Conservation (phyloP, 164 flowering plant species). For the Liquidambar formosana region DNA sequence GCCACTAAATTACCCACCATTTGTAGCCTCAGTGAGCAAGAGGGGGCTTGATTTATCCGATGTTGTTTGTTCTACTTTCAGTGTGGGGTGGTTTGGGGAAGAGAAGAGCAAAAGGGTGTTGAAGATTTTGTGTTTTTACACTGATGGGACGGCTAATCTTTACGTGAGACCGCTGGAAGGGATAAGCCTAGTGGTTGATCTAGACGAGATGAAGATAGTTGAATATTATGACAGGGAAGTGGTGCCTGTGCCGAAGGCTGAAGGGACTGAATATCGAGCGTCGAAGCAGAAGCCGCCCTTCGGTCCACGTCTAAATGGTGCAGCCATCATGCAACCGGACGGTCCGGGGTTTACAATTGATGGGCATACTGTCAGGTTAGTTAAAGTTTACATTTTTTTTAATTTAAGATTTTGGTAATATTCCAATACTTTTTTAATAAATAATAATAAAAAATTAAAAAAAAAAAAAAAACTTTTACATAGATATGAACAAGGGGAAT, state of each 20-base stretch:
- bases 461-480: not conserved
- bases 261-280: slow-evolving; percentile 48
- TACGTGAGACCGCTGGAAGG: slow-evolving; percentile 58
- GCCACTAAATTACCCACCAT: slow-evolving; percentile 32
- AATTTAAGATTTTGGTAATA: too few species aligned
- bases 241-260: slow-evolving; percentile 45
- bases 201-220: slow-evolving; percentile 47
- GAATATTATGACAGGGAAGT: slow-evolving; percentile 31
- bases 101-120: slow-evolving; percentile 20
- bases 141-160: slow-evolving; percentile 42
- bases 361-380: slow-evolving; percentile 52
- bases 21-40: slow-evolving; percentile 29
- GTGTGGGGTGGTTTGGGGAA: slow-evolving; percentile 60
- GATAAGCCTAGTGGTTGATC: slow-evolving; percentile 41
- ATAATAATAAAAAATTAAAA: too few species aligned
- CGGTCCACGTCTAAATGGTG: slow-evolving; percentile 9
- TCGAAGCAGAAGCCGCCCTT: slow-evolving; percentile 36
- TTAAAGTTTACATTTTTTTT: too few species aligned
- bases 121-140: slow-evolving; percentile 36
- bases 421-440: too few species aligned
- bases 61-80: slow-evolving; percentile 31
- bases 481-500: too few species aligned
- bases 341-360: slow-evolving; percentile 44
- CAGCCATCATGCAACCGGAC: slow-evolving; percentile 29
- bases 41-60: slow-evolving; percentile 47